Conservation (phyloP, 2,329 filamentous ascomycete species). For the Cercospora sp. region DNA sequence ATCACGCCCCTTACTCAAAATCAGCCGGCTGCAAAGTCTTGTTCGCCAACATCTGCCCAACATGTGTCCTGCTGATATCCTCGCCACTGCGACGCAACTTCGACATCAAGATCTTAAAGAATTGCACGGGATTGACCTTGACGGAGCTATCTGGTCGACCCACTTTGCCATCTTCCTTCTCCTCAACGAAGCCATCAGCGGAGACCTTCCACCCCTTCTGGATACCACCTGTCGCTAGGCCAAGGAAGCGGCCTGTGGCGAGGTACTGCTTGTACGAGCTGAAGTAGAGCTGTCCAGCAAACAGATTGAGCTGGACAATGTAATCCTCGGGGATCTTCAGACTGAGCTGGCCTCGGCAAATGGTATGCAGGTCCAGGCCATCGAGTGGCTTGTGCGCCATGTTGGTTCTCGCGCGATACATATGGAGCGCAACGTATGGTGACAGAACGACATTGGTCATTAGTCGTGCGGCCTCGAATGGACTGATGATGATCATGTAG, state of each 20-base stretch:
- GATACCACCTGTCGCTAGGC: constrained; percentile 40
- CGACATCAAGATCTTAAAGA: constrained; percentile 29
- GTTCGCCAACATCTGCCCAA: constrained; percentile 28
- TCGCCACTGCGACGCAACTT: constrained; percentile 30
- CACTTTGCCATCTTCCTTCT: constrained; percentile 18
- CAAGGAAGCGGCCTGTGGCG: constrained; percentile 53
- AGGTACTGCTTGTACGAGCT: constrained; percentile 56
- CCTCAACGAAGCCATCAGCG: constrained; percentile 29
- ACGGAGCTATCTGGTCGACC: constrained; percentile 20
- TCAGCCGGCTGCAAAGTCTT: constrained; percentile 5
- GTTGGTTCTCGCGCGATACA: constrained; percentile 53
- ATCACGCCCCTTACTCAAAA: not conserved
- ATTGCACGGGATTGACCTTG: constrained; percentile 27
- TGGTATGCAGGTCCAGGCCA: constrained; percentile 47
- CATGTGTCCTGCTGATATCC: constrained; percentile 31
- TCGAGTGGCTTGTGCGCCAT: constrained; percentile 45
- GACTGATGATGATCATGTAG: constrained; percentile 59
- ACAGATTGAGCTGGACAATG: constrained; percentile 60
- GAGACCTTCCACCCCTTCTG: constrained; percentile 20
- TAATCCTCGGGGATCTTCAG: constrained; percentile 34
- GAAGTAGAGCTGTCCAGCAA: constrained; percentile 68
- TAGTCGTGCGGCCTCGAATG: constrained; percentile 59
- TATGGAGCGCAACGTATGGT: constrained; percentile 44
- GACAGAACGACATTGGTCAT: constrained; percentile 43
- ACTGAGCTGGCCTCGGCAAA: constrained; percentile 31